Evolutionary conservation across 2,329 filamentous ascomycete species (phyloP).

Genomic region (Tolypocladium cylindrosporum): DNA sequence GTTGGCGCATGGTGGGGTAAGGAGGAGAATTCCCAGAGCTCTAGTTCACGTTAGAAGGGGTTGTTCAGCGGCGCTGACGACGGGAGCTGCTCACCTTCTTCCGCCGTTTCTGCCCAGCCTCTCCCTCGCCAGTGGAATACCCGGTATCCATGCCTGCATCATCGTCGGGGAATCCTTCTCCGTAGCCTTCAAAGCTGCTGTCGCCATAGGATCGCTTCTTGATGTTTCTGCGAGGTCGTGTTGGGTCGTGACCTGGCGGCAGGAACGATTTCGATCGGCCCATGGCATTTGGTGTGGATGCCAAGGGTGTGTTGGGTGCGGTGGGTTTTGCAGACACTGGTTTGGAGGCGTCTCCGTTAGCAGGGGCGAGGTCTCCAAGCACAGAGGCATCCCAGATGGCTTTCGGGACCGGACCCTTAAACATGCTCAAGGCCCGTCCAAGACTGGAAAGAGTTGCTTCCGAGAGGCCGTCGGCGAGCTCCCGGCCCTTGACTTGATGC

Average conservation of each 20-base stretch:
- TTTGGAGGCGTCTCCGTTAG: slow-evolving; percentile 27
- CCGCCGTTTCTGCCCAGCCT: slow-evolving; percentile 54
- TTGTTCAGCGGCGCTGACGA: neutral
- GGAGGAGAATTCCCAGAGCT: slow-evolving; percentile 33
- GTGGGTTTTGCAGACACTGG: slow-evolving; percentile 35
- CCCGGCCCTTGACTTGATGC: slow-evolving; percentile 41
- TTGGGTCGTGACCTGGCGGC: slow-evolving; percentile 30
- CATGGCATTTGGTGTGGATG: slow-evolving; percentile 19
- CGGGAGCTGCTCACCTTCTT: slow-evolving; percentile 44
- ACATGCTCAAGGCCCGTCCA: slow-evolving; percentile 44
- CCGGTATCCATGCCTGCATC: slow-evolving; percentile 46
- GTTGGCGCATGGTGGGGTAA: slow-evolving; percentile 35
- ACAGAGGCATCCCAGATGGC: slow-evolving; percentile 47
- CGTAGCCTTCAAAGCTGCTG: slow-evolving; percentile 64
- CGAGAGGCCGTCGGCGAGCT: slow-evolving; percentile 44
- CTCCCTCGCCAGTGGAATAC: slow-evolving; percentile 65
- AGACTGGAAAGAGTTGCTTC: slow-evolving; percentile 32
- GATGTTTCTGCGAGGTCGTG: slow-evolving; percentile 52
- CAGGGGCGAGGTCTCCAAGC: slow-evolving; percentile 43
- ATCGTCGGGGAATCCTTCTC: slow-evolving; percentile 61
- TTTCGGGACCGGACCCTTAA: slow-evolving; percentile 45
- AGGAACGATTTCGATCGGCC: slow-evolving; percentile 29
- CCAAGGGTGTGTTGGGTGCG: slow-evolving; percentile 42
- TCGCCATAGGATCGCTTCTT: slow-evolving; percentile 73
- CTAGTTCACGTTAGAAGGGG: slow-evolving; percentile 24